Evolutionary conservation across 495 filamentous ascomycete genomes (phyloP).

Genomic region (Hypoxylon lenormandii): DNA sequence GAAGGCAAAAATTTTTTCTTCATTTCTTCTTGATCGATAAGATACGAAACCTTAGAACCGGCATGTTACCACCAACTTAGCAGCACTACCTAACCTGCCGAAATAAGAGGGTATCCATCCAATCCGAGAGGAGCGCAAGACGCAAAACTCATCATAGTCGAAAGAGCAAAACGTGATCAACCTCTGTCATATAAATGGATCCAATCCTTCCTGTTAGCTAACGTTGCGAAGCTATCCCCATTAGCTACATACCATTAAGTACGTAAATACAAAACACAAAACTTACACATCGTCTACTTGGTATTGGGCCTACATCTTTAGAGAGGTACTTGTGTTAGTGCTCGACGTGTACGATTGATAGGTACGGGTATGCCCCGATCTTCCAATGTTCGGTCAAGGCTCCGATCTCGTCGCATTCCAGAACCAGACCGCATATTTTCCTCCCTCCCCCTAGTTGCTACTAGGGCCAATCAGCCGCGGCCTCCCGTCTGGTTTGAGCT

Average conservation of each 20-base stretch:
- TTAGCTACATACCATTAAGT: constrained; percentile 23
- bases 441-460: background rate
- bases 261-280: constrained; percentile 23
- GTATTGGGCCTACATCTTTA: no score
- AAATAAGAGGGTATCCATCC: constrained; percentile 1
- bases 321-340: no score
- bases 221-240: constrained; percentile 28
- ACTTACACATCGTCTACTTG: no score
- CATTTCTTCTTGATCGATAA: constrained; percentile 22
- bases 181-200: constrained; percentile 43
- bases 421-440: constrained; percentile 39
- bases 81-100: constrained; percentile 14
- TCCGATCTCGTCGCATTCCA: constrained; percentile 46
- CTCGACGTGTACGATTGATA: background rate
- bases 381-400: constrained; percentile 44
- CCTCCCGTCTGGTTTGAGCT: constrained; percentile 38
- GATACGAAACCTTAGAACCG: constrained; percentile 2
- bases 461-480: constrained; percentile 31
- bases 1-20: constrained; percentile 18
- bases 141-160: constrained; percentile 15
- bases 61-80: constrained; percentile 11
- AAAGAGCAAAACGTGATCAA: constrained; percentile 30
- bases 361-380: background rate
- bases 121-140: constrained; percentile 9
- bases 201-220: constrained; percentile 43